Percentiles rank a stretch among this genome's conserved stretches.
Evolutionary conservation across 2,329 filamentous ascomycete genomes (phyloP).

Genomic region (Dryadomyces quercus-mongolicae): DNA sequence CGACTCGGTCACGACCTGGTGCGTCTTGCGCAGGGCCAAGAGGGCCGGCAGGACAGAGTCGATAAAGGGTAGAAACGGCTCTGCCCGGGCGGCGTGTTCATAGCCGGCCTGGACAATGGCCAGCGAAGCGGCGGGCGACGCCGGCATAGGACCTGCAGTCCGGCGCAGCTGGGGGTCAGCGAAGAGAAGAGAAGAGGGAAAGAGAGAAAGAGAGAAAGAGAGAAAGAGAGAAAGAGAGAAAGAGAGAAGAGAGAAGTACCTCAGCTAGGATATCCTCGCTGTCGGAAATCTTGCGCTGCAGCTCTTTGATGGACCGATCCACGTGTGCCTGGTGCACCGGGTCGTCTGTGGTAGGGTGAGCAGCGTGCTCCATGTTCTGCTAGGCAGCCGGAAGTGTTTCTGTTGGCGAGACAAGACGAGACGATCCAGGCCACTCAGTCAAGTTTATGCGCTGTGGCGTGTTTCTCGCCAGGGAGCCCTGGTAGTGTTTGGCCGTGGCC

Average conservation of each 20-base stretch:
- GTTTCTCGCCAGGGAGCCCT: too few relatives aligned
- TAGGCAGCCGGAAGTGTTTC: too few relatives aligned
- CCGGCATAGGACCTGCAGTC: slow-evolving; percentile 1
- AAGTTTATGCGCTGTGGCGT: too few relatives aligned
- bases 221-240: not conserved
- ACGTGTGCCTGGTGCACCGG: slow-evolving; percentile 39
- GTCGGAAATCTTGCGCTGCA: slow-evolving; percentile 46
- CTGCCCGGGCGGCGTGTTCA: slow-evolving; percentile 44
- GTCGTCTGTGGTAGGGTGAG: slow-evolving; percentile 21
- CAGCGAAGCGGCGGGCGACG: slow-evolving; percentile 21
- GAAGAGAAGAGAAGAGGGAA: not conserved
- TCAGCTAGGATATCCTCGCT: slow-evolving; percentile 37
- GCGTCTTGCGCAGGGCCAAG: slow-evolving; percentile 56
- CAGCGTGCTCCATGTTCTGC: slow-evolving; percentile 13
- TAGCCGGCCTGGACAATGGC: slow-evolving; percentile 53
- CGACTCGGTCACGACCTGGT: slow-evolving; percentile 52
- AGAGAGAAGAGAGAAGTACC: slow-evolving; percentile 19
- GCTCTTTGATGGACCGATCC: slow-evolving; percentile 54
- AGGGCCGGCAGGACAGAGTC: slow-evolving; percentile 60
- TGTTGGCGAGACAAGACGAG: too few relatives aligned
- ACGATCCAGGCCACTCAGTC: too few relatives aligned
- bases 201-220: not conserved
- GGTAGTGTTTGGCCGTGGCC: too few relatives aligned
- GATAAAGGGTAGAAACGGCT: slow-evolving; percentile 53
- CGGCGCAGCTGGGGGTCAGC: slow-evolving; percentile 12